phyloP scores from a whole-genome alignment of 1,284 basidiomycete species.

The Leccinum fuscescens region DNA sequence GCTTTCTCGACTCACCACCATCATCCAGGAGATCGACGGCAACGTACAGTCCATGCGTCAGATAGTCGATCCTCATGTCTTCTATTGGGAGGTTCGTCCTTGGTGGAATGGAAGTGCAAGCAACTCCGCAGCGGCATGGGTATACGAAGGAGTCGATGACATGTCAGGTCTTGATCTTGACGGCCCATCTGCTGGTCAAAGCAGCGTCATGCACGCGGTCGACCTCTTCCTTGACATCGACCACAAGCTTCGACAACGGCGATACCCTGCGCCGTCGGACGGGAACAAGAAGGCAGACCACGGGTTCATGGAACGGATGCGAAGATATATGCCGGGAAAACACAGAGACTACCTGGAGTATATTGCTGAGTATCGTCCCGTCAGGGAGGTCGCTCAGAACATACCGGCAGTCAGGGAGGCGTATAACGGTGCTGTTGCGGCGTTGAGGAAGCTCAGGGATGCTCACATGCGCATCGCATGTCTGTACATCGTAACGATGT shows the following conservation, averaged over 20 bases:
- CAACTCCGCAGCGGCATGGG: conserved; percentile 65
- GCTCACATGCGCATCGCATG: conserved; percentile 87
- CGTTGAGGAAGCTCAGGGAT: conserved; percentile 81
- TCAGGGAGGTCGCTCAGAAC: conserved; percentile 58
- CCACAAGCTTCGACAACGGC: conserved; percentile 73
- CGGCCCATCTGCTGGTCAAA: conserved; percentile 94
- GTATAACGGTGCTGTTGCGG: conserved; percentile 77
- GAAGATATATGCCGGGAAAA: conserved; percentile 77
- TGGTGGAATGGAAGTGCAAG: conserved; percentile 88
- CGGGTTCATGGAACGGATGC: conserved; percentile 81
- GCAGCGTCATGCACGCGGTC: conserved; percentile 81
- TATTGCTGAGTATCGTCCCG: conserved; percentile 47
- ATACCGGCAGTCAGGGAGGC: conserved; percentile 61
- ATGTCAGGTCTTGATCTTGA: conserved; percentile 62
- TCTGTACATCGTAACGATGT: conserved; percentile 80
- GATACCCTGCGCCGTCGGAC: conserved; percentile 67
- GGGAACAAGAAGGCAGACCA: conserved; percentile 61
- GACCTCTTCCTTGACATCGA: conserved; percentile 84
- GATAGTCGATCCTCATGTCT: conserved; percentile 81
- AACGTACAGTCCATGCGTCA: conserved; percentile 71
- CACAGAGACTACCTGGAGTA: conserved; percentile 67
- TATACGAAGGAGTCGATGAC: conserved; percentile 77
- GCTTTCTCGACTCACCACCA: conserved; percentile 64
- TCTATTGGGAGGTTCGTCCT: conserved; percentile 89
- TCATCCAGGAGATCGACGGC: conserved; percentile 74